Conservation (phyloP, 352 stramenopile genomes). For the Globisporangium emineosum region DNA sequence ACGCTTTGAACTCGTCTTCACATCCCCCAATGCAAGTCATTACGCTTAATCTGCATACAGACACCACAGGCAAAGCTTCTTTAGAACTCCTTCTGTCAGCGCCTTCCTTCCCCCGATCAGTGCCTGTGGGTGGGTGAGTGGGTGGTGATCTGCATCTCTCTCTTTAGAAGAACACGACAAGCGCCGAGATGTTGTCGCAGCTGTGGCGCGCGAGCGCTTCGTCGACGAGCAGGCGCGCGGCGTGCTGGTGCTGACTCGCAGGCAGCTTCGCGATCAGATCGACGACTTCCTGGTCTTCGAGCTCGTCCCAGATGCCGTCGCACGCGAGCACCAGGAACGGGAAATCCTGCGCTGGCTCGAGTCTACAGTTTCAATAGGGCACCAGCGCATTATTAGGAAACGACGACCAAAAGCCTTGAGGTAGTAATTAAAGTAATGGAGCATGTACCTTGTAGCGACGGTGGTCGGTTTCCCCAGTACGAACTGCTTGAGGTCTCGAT, state of each 20-base stretch:
- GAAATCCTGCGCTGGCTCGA: conserved; percentile 43
- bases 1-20: background rate
- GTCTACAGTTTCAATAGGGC: conserved; percentile 9
- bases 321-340: conserved; percentile 75
- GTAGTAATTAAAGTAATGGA: no score
- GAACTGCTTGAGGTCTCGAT: conserved; percentile 70
- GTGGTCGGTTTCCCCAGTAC: conserved; percentile 50
- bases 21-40: background rate
- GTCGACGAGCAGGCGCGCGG: conserved; percentile 53
- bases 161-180: conserved; percentile 72
- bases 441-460: conserved; percentile 36
- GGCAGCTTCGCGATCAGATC: conserved; percentile 50
- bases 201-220: conserved; percentile 52
- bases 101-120: background rate
- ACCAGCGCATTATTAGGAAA: background rate
- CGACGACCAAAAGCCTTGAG: background rate
- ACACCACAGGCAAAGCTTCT: background rate
- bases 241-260: conserved; percentile 31
- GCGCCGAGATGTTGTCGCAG: conserved; percentile 74
- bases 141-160: background rate
- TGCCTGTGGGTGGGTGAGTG: background rate
- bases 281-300: conserved; percentile 70
- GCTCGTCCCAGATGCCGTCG: conserved; percentile 78
- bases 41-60: background rate
- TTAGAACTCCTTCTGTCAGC: background rate